Conservation (phyloP, 495 filamentous ascomycete genomes). For the Neurospora sp. region DNA sequence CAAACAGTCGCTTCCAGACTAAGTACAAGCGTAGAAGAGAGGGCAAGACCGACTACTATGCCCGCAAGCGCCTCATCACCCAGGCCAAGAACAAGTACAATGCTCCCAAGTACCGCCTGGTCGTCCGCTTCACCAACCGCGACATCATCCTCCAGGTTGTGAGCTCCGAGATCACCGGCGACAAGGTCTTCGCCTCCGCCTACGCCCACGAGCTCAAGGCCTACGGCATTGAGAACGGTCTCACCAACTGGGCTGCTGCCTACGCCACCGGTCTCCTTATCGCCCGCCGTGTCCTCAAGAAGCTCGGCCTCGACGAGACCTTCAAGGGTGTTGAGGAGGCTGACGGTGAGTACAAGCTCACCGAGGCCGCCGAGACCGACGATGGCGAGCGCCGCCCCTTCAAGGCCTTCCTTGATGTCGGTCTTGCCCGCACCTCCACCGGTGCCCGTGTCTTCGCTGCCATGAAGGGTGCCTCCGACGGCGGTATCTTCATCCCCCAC, state of each 20-base stretch:
- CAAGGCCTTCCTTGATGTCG: constrained; percentile 97
- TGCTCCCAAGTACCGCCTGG: constrained; percentile 97
- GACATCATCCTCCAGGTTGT: constrained; percentile 98
- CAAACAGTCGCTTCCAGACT: constrained; percentile 84
- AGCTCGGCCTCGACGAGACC: constrained; percentile 84
- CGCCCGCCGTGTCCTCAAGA: constrained; percentile 90
- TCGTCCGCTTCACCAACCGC: constrained; percentile 99
- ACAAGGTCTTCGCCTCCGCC: constrained; percentile 88
- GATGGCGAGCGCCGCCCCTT: constrained; percentile 90
- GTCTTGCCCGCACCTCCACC: constrained; percentile 91
- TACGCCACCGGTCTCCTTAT: constrained; percentile 95
- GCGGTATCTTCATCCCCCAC: constrained; percentile 94
- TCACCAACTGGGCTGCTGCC: constrained; percentile 99
- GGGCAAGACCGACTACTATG: constrained; percentile 99
- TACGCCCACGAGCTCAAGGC: constrained; percentile 96
- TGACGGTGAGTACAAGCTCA: constrained; percentile 87
- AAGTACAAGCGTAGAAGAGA: constrained; percentile 96
- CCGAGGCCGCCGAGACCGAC: constrained; percentile 76
- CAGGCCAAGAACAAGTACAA: constrained; percentile 99
- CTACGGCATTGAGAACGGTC: constrained; percentile 95
- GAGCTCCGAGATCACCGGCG: constrained; percentile 89
- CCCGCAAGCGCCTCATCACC: constrained; percentile 97
- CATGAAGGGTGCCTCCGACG: constrained; percentile 99
- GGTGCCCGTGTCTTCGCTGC: constrained; percentile 97
- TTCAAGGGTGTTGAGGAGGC: constrained; percentile 93